Base-by-base conservation (phyloP, 495 filamentous ascomycete species). In the Penicillium odoratum region DNA sequence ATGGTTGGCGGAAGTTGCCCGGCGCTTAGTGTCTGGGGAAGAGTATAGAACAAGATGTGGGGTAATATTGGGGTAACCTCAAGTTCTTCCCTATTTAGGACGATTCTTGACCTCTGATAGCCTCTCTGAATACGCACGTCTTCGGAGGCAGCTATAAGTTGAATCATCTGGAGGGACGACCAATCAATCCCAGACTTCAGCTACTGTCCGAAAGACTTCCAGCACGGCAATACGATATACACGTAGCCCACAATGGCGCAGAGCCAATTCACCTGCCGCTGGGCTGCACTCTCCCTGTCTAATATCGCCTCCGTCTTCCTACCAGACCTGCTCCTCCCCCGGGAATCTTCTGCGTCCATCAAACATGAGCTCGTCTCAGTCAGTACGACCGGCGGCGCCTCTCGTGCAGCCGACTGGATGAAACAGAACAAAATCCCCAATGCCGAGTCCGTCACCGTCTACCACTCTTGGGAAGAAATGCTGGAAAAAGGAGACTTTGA, bases 211-310 rank as follows among this genome's bases (percentile, higher is more conserved):
- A 33, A 33, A 33, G 31, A 33, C 31, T 33, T 33, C 31, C 10
- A 33, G 31, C 31, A 33, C 31, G 0, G 31, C 31, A 33, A 33
- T 33, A 33, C 31, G 31, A 7, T 33, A 33, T 33, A 33, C 31
- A 33, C 3, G 7, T 7, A 33, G 31, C 31, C 31, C 31, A 36
- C 33, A 16, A 55, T 55, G 53, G 42, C 53, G 10, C 3, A 33
- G 53, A 18, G 15, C 25, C 42, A 55, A 48, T 55, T 55, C 28
- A 55, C 42, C 53, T 55, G 53, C 53, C 54, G 54, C 16, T 56
- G 54, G 54, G 54, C 54, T 28, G 30, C 36, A 16, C 46, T 56
- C 8, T 38, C 31, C 31, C 54, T 56, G 10, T 56, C 54, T 18
- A 56, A 43, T 31, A 56, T 56, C 18, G 54, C 54, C 34, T 40